A percentile compares a stretch with the other conserved stretches of the same genome.
These are phyloP conservation scores for Cystobasidium ongulense DNA, from an alignment of 768 basidiomycete species.

Conservation along the genomic window DNA sequence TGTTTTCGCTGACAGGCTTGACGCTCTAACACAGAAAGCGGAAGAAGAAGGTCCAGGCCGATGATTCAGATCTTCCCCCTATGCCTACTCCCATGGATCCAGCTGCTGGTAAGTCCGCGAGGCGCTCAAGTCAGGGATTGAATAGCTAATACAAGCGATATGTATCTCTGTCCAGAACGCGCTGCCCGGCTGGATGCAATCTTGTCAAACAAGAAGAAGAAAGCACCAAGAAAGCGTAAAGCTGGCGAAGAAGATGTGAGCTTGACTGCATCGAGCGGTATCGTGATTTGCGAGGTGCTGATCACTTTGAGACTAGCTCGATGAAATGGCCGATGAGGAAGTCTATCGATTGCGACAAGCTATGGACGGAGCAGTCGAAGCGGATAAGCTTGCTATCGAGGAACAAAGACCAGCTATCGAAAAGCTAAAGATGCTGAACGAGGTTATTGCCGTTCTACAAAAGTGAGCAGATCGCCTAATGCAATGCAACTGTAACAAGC, in stretches of 20 bases:
- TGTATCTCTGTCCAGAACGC: conserved; percentile 5
- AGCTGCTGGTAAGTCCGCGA: background rate
- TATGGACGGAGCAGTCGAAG: conserved; percentile 78
- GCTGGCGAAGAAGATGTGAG: conserved; percentile 26
- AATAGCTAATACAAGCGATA: background rate
- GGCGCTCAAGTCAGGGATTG: background rate
- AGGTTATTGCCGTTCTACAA: conserved; percentile 83
- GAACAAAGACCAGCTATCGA: conserved; percentile 71
- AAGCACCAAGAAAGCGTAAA: conserved; percentile 21
- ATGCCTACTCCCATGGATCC: conserved; percentile 14
- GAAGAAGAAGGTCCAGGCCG: conserved; percentile 13
- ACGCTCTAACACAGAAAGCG: background rate
- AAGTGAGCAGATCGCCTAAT: conserved; percentile 56
- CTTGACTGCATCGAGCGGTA: background rate
- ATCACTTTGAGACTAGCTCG: conserved; percentile 6
- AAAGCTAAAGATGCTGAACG: conserved; percentile 75
- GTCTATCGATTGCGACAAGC: conserved; percentile 76
- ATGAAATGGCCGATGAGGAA: conserved; percentile 58
- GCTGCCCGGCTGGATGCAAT: conserved; percentile 25
- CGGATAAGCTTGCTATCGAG: conserved; percentile 69
- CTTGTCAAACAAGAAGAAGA: conserved; percentile 28
- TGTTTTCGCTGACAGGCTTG: background rate
- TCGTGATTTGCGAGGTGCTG: too few relatives aligned
- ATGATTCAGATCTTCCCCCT: conserved; percentile 1
- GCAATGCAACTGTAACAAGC: background rate